These are phyloP conservation scores for Iris macrosiphon DNA, from an alignment of 106 monocot genomes.

Conservation along the genomic window DNA sequence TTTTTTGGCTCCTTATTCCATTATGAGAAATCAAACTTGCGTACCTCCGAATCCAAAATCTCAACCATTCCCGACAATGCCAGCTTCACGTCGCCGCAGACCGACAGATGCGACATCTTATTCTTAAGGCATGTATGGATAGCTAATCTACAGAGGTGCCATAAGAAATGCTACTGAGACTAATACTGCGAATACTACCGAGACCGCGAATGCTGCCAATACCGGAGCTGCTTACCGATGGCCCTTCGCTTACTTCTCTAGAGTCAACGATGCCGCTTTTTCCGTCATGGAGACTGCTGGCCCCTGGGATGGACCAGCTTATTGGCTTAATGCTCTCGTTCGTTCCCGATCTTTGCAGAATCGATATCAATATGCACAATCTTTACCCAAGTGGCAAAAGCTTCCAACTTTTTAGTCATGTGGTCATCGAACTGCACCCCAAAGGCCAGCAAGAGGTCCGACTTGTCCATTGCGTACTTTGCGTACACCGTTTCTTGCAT, in stretches of 20 bases:
- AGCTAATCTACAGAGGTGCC: too few relatives aligned
- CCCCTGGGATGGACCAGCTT: too few relatives aligned
- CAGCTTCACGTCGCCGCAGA: too few relatives aligned
- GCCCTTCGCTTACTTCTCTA: too few relatives aligned
- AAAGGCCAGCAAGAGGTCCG: background rate
- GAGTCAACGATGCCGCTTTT: too few relatives aligned
- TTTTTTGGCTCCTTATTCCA: background rate
- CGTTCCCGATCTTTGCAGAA: background rate
- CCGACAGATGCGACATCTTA: background rate
- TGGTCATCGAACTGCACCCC: background rate
- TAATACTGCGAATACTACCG: too few relatives aligned
- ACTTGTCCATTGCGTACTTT: background rate
- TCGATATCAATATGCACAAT: slow-evolving; percentile 1
- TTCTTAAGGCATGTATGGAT: too few relatives aligned
- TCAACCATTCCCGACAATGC: background rate
- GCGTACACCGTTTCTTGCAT: background rate
- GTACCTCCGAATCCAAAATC: background rate
- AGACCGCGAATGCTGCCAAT: too few relatives aligned
- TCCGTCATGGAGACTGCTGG: too few relatives aligned
- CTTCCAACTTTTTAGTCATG: background rate
- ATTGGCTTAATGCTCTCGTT: too few relatives aligned
- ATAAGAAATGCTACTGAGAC: too few relatives aligned
- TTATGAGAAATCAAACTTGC: background rate
- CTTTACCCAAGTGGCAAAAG: background rate
- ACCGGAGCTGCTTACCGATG: too few relatives aligned